These are phyloP conservation scores for Vanrija sp. DNA, from an alignment of 1,284 basidiomycete genomes.

Conservation along the genomic window DNA sequence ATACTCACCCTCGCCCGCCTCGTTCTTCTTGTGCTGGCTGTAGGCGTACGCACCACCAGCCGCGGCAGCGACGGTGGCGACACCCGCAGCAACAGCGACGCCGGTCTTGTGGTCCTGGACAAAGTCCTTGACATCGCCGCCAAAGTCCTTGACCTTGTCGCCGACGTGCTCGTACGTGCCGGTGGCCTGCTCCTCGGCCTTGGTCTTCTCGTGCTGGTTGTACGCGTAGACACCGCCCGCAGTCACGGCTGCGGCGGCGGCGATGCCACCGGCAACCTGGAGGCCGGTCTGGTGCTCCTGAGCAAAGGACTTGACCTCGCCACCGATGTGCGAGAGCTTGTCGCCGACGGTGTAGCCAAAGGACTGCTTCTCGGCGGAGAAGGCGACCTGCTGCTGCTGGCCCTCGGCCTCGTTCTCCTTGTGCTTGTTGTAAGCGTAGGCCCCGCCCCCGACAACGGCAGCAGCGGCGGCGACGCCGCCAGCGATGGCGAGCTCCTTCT, in stretches of 20 bases:
- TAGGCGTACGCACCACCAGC: neutral
- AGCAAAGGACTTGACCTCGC: too few species aligned
- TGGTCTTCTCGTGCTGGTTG: neutral
- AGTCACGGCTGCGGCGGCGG: neutral
- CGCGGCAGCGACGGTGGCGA: neutral
- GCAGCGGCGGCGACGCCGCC: conserved; percentile 4
- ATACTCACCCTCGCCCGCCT: neutral
- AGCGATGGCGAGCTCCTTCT: neutral
- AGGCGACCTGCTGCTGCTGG: neutral
- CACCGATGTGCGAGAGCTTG: too few species aligned
- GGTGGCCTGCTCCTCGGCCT: neutral
- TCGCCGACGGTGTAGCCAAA: too few species aligned
- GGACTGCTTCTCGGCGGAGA: too few species aligned
- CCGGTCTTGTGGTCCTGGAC: neutral
- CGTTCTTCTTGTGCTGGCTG: conserved; percentile 2
- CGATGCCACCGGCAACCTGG: neutral
- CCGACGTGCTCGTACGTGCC: too few species aligned
- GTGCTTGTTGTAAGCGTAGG: conserved; percentile 13
- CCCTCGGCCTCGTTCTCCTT: neutral
- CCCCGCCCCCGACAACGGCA: neutral
- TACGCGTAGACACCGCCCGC: neutral
- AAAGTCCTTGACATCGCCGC: too few species aligned
- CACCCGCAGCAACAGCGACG: neutral
- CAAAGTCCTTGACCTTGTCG: too few species aligned
- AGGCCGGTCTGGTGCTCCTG: neutral